Base-by-base conservation (phyloP, 148 eudicot species). In the Arctostaphylos glauca region DNA sequence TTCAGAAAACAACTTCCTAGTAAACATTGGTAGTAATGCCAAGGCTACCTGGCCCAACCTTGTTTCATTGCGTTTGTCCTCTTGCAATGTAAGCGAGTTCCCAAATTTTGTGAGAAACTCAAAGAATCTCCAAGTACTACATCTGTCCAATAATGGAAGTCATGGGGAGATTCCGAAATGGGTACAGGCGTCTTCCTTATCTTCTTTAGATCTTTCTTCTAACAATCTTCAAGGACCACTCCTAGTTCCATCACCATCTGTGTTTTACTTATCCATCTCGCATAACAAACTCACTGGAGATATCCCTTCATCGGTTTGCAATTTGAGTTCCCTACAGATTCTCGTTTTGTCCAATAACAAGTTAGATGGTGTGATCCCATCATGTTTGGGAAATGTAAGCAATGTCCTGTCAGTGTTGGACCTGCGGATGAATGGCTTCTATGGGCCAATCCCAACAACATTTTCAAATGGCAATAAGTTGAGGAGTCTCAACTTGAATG, bases 231-330 rank as follows among this genome's bases (percentile, higher is more conserved):
- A 46, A 44, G 87, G 87, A 31, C 50, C 19, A 67, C 47, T 81
- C 12, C 68, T 5, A 53, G n/a, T 71, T 70, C 83, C 50, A 54
- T 62, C 83, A 3, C 9, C 25, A 16, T 44, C 75, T 38, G 0
- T 19, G 8, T 0, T 0, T 31, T 0, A 2, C 16, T 54, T 31
- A 43, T 31, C 16, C 14, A 18, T 52, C 23, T 81, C 83, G 14
- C 52, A 66, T 2, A 72, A 81, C 72, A 72, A 71, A 43, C 75
- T 81, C 18, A 83, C 83, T 0, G 92, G 95, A 46, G 83, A 85
- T 44, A 82, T 91, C 48, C 92, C 95, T 3, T 44, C 25, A 44
- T 68, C 72, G 0, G 19, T 89, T 19, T 84, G 92, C 55, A 74
- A 55, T 41, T 2, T 86, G 77, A 60, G 54, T 5, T 47, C 77